These are phyloP conservation scores for Mikania micrantha DNA, from an alignment of 129 eudicot species.

Conservation along the genomic window DNA sequence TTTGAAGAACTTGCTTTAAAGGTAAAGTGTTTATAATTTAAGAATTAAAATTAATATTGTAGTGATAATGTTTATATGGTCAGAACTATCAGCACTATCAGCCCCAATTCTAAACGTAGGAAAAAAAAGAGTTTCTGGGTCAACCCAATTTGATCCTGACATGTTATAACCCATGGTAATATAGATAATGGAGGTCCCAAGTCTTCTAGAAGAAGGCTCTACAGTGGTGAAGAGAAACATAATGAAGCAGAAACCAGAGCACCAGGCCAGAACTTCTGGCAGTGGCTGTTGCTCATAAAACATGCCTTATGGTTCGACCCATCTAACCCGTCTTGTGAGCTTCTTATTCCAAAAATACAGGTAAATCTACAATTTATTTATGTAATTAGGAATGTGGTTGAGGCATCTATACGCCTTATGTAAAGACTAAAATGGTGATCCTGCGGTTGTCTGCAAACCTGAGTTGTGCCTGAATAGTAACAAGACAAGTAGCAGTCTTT, in stretches of 20 bases:
- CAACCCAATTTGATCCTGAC: not conserved
- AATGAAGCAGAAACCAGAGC: constrained; percentile 67
- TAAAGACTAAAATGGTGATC: constrained; percentile 38
- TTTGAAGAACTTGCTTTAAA: constrained; percentile 81
- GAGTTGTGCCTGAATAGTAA: not conserved
- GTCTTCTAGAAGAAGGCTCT: constrained; percentile 91
- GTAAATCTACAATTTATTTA: constrained; percentile 25
- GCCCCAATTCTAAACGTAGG: not conserved
- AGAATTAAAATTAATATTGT: not conserved
- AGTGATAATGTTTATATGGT: not conserved
- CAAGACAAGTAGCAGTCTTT: not conserved
- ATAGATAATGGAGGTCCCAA: constrained; percentile 92
- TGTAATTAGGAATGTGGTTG: constrained; percentile 26
- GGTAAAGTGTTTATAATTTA: constrained; percentile 32
- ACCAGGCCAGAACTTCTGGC: constrained; percentile 22
- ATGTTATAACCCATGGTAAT: not conserved
- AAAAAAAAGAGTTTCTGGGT: not conserved
- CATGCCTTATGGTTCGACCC: not conserved
- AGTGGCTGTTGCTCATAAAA: constrained; percentile 66
- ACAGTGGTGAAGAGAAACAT: constrained; percentile 63
- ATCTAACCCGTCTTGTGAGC: not conserved
- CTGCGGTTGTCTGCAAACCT: not conserved
- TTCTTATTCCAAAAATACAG: constrained; percentile 4
- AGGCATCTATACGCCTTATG: constrained; percentile 17
- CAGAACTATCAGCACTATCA: not conserved